phyloP scores from a whole-genome alignment of 148 eudicot genomes.

The Heliamphora exappendiculata region DNA sequence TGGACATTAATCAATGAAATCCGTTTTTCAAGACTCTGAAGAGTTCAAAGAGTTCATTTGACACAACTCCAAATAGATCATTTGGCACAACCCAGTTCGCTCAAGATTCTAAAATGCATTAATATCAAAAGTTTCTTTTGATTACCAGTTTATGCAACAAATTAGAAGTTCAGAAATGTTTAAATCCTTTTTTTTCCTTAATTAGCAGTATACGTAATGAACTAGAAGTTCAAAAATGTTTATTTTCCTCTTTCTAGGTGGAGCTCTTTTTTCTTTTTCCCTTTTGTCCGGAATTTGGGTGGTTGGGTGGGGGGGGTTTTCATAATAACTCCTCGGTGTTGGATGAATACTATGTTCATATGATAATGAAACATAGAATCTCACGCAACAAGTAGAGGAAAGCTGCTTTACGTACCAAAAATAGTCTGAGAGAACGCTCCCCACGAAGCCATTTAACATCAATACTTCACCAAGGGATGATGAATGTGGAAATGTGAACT shows the following conservation, averaged over 20 bases:
- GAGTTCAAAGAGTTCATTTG: neutral
- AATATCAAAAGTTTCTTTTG: neutral
- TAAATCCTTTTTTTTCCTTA: neutral
- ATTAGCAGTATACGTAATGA: neutral
- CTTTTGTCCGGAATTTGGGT: neutral
- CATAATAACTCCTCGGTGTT: neutral
- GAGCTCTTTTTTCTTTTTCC: neutral
- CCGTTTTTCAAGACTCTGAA: neutral
- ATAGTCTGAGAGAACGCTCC: constrained; percentile 39
- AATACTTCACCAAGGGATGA: constrained; percentile 27
- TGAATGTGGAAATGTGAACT: constrained; percentile 25
- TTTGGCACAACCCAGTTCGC: neutral
- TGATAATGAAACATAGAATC: neutral
- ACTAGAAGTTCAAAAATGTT: neutral
- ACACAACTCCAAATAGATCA: neutral
- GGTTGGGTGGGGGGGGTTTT: too few species aligned
- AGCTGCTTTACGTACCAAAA: constrained; percentile 24
- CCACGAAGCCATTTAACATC: constrained; percentile 37
- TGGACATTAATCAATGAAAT: neutral
- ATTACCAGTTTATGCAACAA: neutral
- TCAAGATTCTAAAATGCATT: neutral
- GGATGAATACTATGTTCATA: neutral
- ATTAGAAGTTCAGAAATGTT: neutral
- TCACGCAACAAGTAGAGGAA: neutral
- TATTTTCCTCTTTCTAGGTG: neutral